phyloP scores from a whole-genome alignment of 805 yeast species.

The Candida ficus region DNA sequence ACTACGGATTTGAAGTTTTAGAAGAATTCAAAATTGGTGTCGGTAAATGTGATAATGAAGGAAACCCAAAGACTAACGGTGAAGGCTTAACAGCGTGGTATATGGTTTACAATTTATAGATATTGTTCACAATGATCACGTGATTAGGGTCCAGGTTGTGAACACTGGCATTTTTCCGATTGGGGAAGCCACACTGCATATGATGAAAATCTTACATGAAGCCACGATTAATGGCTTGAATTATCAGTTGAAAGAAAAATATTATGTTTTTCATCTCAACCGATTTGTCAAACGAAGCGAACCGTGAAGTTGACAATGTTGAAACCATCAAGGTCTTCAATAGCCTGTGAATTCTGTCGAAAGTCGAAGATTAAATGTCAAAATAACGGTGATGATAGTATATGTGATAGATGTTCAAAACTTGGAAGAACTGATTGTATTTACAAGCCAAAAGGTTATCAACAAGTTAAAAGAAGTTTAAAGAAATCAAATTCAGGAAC shows the following conservation, averaged over 20 bases:
- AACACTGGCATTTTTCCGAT: no score
- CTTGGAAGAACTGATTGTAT: slow-evolving; percentile 9
- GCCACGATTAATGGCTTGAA: no score
- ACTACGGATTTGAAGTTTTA: slow-evolving; percentile 9
- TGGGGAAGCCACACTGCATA: background rate
- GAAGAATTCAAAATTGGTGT: slow-evolving; percentile 8
- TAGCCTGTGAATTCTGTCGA: slow-evolving; percentile 14
- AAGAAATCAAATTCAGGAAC: background rate
- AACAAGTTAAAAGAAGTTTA: slow-evolving; percentile 4
- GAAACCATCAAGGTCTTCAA: slow-evolving; percentile 8
- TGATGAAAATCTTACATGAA: no score
- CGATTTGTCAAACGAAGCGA: no score
- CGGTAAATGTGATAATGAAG: slow-evolving; percentile 3
- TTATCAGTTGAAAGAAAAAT: no score
- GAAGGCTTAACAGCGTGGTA: slow-evolving; percentile 4
- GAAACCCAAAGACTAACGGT: background rate
- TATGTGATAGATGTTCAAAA: slow-evolving; percentile 10
- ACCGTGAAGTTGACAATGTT: slow-evolving; percentile 2
- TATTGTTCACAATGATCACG: no score
- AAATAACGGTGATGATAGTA: slow-evolving; percentile 7
- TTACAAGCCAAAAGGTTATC: slow-evolving; percentile 13
- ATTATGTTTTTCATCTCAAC: no score
- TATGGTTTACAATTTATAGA: background rate
- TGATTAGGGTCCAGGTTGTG: no score
- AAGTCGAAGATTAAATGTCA: slow-evolving; percentile 11